Evolutionary conservation across 345 rosid genomes (phyloP).

Genomic region (Mercurialis annua): DNA sequence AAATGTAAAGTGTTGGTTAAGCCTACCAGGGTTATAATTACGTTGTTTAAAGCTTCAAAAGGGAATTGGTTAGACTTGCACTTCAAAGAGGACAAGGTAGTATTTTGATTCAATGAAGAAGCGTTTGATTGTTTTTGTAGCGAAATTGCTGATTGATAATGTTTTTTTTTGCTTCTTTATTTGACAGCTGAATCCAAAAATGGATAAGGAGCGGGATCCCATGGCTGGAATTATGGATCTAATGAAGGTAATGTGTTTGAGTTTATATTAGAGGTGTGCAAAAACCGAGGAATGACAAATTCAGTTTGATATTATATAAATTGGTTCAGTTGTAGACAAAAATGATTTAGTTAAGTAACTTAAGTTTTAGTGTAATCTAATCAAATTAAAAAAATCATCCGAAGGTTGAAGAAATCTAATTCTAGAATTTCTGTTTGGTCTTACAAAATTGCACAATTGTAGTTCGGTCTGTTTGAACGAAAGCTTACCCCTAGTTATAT

Average conservation of each 20-base stretch:
- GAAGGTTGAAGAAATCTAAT: too few species aligned
- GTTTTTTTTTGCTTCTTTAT: not conserved
- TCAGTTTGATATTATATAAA: too few species aligned
- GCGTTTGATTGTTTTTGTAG: not conserved
- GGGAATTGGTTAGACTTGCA: conserved; percentile 90
- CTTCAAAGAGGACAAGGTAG: conserved; percentile 89
- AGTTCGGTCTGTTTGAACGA: too few species aligned
- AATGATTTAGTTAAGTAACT: too few species aligned
- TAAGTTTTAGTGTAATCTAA: too few species aligned
- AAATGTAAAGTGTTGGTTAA: conserved; percentile 71
- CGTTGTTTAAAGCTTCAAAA: conserved; percentile 66
- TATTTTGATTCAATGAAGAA: not conserved
- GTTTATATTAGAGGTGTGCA: too few species aligned
- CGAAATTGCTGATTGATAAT: not conserved
- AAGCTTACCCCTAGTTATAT: not conserved
- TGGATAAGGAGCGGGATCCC: conserved; percentile 76
- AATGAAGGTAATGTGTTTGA: conserved; percentile 70
- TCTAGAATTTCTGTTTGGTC: too few species aligned
- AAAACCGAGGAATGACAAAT: too few species aligned
- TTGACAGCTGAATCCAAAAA: conserved; percentile 70
- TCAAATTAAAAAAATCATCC: too few species aligned
- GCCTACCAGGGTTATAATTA: conserved; percentile 63
- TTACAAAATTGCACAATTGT: too few species aligned
- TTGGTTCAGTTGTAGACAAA: too few species aligned
- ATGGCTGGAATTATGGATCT: conserved; percentile 98